These are phyloP conservation scores for Coemansia asiatica DNA, from an alignment of 192 early-diverging fungal species.

Conservation along the genomic window DNA sequence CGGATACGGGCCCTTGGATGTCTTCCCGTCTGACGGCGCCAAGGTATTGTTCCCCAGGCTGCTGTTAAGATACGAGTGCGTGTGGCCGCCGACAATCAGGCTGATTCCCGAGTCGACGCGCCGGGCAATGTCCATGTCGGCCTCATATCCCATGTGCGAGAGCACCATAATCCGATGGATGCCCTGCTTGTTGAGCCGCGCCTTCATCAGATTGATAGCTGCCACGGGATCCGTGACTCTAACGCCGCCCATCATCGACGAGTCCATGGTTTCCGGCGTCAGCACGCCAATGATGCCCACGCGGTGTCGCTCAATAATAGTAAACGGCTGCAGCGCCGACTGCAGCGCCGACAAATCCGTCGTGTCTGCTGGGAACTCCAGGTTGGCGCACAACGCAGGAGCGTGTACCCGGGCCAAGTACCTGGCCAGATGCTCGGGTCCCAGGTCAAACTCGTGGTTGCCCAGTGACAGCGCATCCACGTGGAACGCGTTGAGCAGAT, in stretches of 20 bases:
- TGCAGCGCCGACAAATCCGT: constrained; percentile 50
- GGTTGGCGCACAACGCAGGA: constrained; percentile 70
- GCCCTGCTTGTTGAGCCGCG: constrained; percentile 61
- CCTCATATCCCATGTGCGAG: constrained; percentile 74
- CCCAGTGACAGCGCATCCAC: constrained; percentile 63
- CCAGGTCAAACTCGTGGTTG: constrained; percentile 79
- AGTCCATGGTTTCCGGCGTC: constrained; percentile 59
- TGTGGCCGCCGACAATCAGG: constrained; percentile 76
- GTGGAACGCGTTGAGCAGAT: constrained; percentile 65
- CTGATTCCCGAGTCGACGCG: constrained; percentile 59
- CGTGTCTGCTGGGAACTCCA: constrained; percentile 46
- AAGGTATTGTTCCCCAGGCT: constrained; percentile 12
- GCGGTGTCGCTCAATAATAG: constrained; percentile 67
- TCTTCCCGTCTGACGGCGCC: neutral
- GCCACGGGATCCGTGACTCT: constrained; percentile 61
- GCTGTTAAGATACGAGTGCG: constrained; percentile 64
- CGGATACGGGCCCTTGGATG: constrained; percentile 63
- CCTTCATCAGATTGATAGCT: constrained; percentile 61
- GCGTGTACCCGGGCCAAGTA: constrained; percentile 63
- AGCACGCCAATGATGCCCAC: constrained; percentile 71
- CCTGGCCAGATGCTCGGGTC: constrained; percentile 55
- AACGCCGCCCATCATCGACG: constrained; percentile 58
- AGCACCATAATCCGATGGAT: constrained; percentile 69
- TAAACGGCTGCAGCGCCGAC: constrained; percentile 66
- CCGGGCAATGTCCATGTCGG: constrained; percentile 63